Base-by-base conservation (phyloP, 306 rosid species). In the Bauhinia variegata region DNA sequence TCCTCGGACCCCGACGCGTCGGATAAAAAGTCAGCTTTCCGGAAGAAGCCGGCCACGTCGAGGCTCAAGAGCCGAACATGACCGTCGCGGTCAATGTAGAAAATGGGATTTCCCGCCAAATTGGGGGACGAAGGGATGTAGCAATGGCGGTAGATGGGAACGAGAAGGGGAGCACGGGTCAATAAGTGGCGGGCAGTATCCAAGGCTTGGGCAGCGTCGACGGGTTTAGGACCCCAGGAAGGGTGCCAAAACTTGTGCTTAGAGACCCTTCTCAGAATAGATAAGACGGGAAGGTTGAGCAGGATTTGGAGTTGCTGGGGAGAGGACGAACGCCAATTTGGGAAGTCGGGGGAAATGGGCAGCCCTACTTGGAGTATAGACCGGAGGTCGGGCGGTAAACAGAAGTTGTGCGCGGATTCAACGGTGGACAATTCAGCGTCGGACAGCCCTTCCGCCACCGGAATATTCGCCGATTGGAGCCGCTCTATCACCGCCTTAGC, bases 311-410 rank as follows among this genome's bases (percentile, higher is more conserved):
- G 93, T 50, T 90, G 97, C 8, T 86, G 96, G 0, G 53, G 47
- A 0, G 99, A 90, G 38, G 89, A 86, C 39, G 95, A 80, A 1
- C 96, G 95, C 99, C 99, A 93, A 13, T 90, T 83, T 16, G 95
- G 96, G 75, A 93, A 93, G 0, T 89, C 90, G 0, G 83, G 64
- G 0, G 81, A 86, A 23, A 83, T 11, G 0, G 99, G 95, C 9
- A 93, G 88, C 0, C 97, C 99, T 10, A 83, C 86, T 16, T 76
- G 82, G 79, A 93, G 97, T 8, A 93, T 90, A 0, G 75, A 51
- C 0, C 95, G 96, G 19, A 93, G 95, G 71, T 93, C 97, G 0
- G 91, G 90, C 1, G 99, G 99, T 65, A 93, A 93, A 1, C 68
- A 11, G 76, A 93, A 80, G 54, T 55, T 62, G 80, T 86, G 70